Evolutionary conservation across 2,329 filamentous ascomycete species (phyloP).

Genomic region (Claviceps fusiformis): DNA sequence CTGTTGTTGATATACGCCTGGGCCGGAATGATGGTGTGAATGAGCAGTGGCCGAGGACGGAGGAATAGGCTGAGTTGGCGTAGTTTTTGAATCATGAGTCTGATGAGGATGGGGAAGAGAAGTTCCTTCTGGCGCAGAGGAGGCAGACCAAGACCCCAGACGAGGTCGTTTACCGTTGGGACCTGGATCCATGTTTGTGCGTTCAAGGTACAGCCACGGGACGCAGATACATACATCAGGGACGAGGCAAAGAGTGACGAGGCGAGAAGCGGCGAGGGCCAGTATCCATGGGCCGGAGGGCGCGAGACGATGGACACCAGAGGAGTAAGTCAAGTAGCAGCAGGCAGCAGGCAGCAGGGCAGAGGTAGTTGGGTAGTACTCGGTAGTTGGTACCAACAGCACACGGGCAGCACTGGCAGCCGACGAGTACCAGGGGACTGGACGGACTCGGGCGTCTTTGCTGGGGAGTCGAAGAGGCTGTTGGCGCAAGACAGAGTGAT

Average conservation of each 20-base stretch:
- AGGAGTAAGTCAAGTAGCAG: background rate
- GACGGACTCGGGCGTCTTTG: background rate
- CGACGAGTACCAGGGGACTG: background rate
- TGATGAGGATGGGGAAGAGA: constrained; percentile 30
- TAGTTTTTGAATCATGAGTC: constrained; percentile 18
- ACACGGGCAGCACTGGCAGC: background rate
- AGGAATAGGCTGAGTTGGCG: constrained; percentile 8
- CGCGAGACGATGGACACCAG: constrained; percentile 10
- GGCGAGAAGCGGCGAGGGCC: constrained; percentile 25
- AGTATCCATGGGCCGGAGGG: constrained; percentile 13
- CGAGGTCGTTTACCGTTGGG: constrained; percentile 46
- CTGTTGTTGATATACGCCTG: constrained; percentile 27
- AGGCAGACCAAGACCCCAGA: constrained; percentile 35
- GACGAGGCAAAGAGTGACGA: constrained; percentile 19
- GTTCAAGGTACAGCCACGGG: constrained; percentile 21
- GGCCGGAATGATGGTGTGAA: constrained; percentile 14
- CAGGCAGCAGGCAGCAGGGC: background rate
- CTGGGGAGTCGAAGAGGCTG: background rate
- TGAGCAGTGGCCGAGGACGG: constrained; percentile 10
- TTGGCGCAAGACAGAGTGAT: background rate
- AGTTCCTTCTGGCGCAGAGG: constrained; percentile 32
- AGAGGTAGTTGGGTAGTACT: background rate
- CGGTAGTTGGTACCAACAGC: background rate
- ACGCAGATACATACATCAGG: constrained; percentile 23
- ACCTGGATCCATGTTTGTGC: constrained; percentile 45